phyloP scores from a whole-genome alignment of 176 grass and related monocot species.

The Aegilops sharonensis region DNA sequence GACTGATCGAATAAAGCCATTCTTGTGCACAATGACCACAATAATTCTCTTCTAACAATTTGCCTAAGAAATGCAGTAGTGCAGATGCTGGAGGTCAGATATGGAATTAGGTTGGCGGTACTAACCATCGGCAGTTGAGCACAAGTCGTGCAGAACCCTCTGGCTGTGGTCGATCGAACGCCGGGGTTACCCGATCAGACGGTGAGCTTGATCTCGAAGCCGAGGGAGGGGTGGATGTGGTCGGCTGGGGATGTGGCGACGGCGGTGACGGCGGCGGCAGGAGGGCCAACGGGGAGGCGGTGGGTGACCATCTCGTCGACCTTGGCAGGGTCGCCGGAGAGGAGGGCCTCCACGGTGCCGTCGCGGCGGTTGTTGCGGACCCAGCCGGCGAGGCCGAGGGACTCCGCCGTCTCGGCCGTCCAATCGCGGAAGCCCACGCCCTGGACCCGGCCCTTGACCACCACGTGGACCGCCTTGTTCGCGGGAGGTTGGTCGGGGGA shows the following conservation, averaged over 20 bases:
- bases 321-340: slow-evolving; percentile 54
- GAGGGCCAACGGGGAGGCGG: slow-evolving; percentile 38
- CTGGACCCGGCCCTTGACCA: slow-evolving; percentile 78
- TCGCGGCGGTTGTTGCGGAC: slow-evolving; percentile 82
- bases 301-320: slow-evolving; percentile 73
- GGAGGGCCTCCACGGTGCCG: slow-evolving; percentile 74
- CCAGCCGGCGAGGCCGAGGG: slow-evolving; percentile 73
- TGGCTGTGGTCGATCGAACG: not conserved
- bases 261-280: slow-evolving; percentile 54
- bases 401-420: slow-evolving; percentile 64
- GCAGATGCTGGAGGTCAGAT: not conserved
- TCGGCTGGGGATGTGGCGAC: slow-evolving; percentile 56
- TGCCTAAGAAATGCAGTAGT: not conserved
- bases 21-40: not conserved
- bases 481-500: not conserved
- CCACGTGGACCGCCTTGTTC: slow-evolving; percentile 51
- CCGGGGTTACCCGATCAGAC: slow-evolving; percentile 1
- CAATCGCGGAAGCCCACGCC: slow-evolving; percentile 84
- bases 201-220: slow-evolving; percentile 71
- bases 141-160: not conserved
- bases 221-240: slow-evolving; percentile 30
- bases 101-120: not conserved
- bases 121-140: not conserved
- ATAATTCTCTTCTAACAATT: not conserved
- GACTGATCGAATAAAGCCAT: not conserved